Percentiles rank a stretch among this genome's conserved stretches.
Conservation (phyloP, 352 stramenopile species). For the Phytophthora europaea region DNA sequence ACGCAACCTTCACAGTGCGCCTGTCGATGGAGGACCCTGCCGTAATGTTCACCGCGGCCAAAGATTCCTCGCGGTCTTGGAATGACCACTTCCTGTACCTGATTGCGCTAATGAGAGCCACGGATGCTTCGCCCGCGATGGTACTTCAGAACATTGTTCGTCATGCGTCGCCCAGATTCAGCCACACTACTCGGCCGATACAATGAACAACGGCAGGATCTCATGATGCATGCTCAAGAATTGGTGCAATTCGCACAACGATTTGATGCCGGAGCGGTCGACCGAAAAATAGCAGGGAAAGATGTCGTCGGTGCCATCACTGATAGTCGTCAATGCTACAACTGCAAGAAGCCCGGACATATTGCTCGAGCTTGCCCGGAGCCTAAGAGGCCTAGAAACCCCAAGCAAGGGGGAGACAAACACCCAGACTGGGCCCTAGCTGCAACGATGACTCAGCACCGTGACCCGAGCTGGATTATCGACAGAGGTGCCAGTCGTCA, state of each 20-base stretch:
- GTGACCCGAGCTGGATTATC: conserved; percentile 8
- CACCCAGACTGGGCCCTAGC: too few relatives aligned
- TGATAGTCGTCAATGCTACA: conserved; percentile 7
- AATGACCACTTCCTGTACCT: background rate
- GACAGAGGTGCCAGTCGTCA: conserved; percentile 11
- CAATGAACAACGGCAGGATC: background rate
- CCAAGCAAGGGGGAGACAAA: too few relatives aligned
- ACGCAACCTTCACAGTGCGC: background rate
- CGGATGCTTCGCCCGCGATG: background rate
- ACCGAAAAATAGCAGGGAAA: background rate
- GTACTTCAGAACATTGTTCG: background rate
- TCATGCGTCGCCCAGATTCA: conserved; percentile 2
- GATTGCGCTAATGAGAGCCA: background rate
- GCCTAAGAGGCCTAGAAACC: background rate
- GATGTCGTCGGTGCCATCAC: background rate
- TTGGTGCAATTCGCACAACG: conserved; percentile 4
- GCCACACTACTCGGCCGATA: conserved; percentile 1
- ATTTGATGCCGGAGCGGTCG: background rate
- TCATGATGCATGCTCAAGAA: conserved; percentile 5
- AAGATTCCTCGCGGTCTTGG: background rate
- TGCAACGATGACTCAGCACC: too few relatives aligned
- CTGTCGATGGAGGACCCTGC: background rate
- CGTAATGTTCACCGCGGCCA: background rate
- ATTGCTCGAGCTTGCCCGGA: background rate
- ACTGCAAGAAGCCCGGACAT: conserved; percentile 4